These are phyloP conservation scores for Neurospora tetrasperma DNA, from an alignment of 495 filamentous ascomycete species.

Conservation along the genomic window DNA sequence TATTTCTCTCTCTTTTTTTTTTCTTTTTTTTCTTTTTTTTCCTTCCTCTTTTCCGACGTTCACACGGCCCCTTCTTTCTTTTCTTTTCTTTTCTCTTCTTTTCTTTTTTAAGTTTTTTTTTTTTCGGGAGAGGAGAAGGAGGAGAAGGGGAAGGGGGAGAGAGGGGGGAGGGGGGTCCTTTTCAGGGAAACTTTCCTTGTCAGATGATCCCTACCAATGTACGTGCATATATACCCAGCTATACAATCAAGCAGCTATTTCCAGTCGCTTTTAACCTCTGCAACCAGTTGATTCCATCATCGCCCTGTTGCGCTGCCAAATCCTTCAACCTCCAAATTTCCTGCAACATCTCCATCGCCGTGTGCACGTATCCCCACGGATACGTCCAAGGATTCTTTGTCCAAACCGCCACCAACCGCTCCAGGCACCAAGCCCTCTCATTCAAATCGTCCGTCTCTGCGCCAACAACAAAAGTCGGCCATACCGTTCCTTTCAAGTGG, in stretches of 20 bases:
- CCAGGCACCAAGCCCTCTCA: slow-evolving; percentile 26
- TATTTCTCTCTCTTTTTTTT: not conserved
- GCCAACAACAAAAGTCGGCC: slow-evolving; percentile 49
- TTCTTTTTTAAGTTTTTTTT: too few relatives aligned
- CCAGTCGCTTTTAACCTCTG: slow-evolving; percentile 21
- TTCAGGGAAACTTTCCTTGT: not conserved
- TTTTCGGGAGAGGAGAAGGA: too few relatives aligned
- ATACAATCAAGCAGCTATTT: slow-evolving; percentile 34
- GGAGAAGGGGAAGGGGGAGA: too few relatives aligned
- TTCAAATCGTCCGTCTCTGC: slow-evolving; percentile 32
- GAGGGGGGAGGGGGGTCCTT: too few relatives aligned
- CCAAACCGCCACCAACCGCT: slow-evolving; percentile 28
- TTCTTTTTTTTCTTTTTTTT: too few relatives aligned
- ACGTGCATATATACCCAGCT: not conserved
- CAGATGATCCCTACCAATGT: not conserved
- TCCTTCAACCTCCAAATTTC: slow-evolving; percentile 31
- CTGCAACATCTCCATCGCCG: slow-evolving; percentile 31
- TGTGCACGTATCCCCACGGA: slow-evolving; percentile 37
- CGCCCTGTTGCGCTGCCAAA: not conserved
- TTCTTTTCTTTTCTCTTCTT: too few relatives aligned
- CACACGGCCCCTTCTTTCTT: not conserved
- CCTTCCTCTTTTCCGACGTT: not conserved
- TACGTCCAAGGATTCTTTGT: slow-evolving; percentile 21
- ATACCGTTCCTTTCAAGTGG: slow-evolving; percentile 46
- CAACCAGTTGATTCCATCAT: slow-evolving; percentile 24